Evolutionary conservation across 2,329 filamentous ascomycete genomes (phyloP).

Genomic region (Dactylellina drechsleri): DNA sequence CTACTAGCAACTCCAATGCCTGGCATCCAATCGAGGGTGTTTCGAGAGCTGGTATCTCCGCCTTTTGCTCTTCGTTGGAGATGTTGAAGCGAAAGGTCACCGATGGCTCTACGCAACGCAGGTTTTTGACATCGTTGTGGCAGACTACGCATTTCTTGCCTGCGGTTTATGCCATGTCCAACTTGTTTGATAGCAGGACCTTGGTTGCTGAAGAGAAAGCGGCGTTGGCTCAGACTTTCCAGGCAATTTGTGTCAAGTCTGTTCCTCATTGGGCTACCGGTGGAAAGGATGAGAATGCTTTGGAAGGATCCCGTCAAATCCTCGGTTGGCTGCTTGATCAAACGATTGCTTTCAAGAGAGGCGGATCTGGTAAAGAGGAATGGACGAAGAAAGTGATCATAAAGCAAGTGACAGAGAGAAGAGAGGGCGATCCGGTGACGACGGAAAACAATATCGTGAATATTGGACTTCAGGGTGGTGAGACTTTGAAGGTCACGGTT

Average conservation of each 20-base stretch:
- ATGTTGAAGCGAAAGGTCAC: slow-evolving; percentile 52
- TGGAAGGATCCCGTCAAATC: slow-evolving; percentile 49
- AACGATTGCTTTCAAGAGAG: slow-evolving; percentile 37
- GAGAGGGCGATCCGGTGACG: slow-evolving; percentile 29
- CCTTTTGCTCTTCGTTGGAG: slow-evolving; percentile 50
- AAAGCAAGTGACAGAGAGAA: slow-evolving; percentile 26
- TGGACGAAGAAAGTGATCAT: slow-evolving; percentile 52
- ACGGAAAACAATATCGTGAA: slow-evolving; percentile 42
- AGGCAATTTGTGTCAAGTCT: slow-evolving; percentile 40
- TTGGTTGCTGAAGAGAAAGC: slow-evolving; percentile 45
- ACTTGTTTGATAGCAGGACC: slow-evolving; percentile 41
- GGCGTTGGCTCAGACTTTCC: slow-evolving; percentile 46
- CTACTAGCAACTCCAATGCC: slow-evolving; percentile 39
- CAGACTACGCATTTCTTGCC: slow-evolving; percentile 53
- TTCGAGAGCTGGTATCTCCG: slow-evolving; percentile 32
- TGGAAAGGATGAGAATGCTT: slow-evolving; percentile 37
- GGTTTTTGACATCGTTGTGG: slow-evolving; percentile 45
- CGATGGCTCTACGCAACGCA: slow-evolving; percentile 40
- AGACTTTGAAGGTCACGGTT: slow-evolving; percentile 44
- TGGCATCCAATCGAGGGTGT: slow-evolving; percentile 47
- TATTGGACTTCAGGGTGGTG: slow-evolving; percentile 32
- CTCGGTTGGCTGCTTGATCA: slow-evolving; percentile 52
- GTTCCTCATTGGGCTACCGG: slow-evolving; percentile 49
- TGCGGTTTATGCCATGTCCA: slow-evolving; percentile 45
- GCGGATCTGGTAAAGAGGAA: slow-evolving; percentile 48